Conservation (phyloP, 768 basidiomycete species). For the Mrakia gelida region DNA sequence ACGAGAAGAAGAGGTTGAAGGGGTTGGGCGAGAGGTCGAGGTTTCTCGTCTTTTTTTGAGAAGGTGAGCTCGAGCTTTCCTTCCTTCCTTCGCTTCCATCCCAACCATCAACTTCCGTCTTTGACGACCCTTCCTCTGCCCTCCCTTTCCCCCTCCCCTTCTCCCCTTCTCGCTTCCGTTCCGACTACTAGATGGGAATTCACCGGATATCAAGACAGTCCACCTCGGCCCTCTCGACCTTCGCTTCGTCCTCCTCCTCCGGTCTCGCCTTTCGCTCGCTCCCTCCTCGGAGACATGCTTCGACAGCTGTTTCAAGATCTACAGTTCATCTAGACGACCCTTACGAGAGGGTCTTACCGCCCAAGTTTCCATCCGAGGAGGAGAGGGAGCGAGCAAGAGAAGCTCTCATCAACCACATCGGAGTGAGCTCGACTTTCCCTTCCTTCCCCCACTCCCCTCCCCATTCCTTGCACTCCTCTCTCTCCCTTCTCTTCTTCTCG, state of each 20-base stretch:
- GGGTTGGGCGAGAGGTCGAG: neutral
- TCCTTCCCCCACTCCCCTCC: neutral
- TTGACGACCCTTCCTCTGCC: neutral
- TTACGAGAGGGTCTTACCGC: neutral
- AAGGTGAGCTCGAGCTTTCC: neutral
- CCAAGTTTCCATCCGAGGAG: neutral
- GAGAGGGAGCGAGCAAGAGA: slow-evolving; percentile 6
- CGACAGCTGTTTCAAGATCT: neutral
- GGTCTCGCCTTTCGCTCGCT: neutral
- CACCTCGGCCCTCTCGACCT: neutral
- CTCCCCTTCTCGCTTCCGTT: neutral
- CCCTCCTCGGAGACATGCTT: neutral
- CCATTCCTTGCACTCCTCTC: neutral
- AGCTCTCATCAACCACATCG: neutral
- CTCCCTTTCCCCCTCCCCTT: neutral
- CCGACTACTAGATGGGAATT: neutral
- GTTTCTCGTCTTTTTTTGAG: no score
- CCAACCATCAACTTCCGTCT: neutral
- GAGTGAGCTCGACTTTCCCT: slow-evolving; percentile 4
- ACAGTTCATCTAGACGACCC: neutral
- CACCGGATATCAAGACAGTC: slow-evolving; percentile 7
- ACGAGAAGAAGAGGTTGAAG: neutral
- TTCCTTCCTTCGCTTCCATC: neutral
- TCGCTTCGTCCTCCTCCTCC: neutral
- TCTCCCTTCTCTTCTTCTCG: no score